Evolutionary conservation across 805 yeast species (phyloP).

Genomic region (Starmerella riodocensis): DNA sequence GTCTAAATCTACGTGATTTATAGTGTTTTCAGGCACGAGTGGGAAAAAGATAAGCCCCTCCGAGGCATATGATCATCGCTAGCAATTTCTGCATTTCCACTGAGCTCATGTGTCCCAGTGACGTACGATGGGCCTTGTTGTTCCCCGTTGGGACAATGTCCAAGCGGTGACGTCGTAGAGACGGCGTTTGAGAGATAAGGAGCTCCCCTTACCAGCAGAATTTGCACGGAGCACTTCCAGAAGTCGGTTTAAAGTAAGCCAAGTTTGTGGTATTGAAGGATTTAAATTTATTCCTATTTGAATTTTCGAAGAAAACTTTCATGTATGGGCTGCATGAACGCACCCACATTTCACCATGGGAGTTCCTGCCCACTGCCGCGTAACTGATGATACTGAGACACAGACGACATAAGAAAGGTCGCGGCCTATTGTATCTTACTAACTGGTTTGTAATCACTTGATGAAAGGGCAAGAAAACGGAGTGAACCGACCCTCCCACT

Average conservation of each 20-base stretch:
- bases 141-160: not conserved
- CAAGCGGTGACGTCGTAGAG: not conserved
- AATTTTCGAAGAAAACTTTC: not conserved
- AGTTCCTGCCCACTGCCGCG: no score
- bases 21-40: not conserved
- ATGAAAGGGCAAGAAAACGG: no score
- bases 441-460: no score
- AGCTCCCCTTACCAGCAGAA: not conserved
- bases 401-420: no score
- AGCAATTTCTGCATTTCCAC: no score
- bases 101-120: no score
- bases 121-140: not conserved
- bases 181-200: not conserved
- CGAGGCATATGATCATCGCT: no score
- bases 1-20: no score
- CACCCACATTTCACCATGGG: not conserved
- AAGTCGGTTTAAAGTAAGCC: not conserved
- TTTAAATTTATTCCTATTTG: not conserved
- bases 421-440: no score
- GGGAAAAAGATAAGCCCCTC: no score
- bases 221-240: not conserved
- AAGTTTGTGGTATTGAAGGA: not conserved
- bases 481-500: no score
- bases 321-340: not conserved
- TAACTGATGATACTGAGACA: no score